Evolutionary conservation across 2,329 filamentous ascomycete species (phyloP), one percentile per base, ranked within the genome.

Genomic region (Fusarium neocosmosporiellum): DNA sequence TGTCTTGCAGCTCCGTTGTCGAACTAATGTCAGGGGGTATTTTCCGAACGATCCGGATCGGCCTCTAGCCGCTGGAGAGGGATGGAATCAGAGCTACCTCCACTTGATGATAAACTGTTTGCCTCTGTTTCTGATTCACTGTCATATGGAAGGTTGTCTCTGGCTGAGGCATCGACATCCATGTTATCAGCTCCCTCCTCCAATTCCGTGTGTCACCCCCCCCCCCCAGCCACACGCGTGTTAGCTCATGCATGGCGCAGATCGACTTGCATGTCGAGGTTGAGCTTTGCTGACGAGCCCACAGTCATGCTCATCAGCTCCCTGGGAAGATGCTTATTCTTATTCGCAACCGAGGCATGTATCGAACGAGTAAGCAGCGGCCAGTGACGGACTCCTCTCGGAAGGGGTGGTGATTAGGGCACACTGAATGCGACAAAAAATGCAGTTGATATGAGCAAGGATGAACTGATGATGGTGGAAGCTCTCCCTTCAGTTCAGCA

Each of bases 1-100:
- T 20, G 20, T 53, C 41, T 59, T 59, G 62, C 62, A 62, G 22
- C 46, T 62, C 46, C n/a, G 18, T 55, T 54, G n/a, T 65, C 29
- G 20, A 41, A 31, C 33, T 57, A 43, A 41, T 63, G 71, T 29
- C 64, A 69, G 72, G 64, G 67, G 43, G 64, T 71, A 63, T 69
- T 73, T 41, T 69, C 71, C 71, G 71, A 71, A 46, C 48, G 59
- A 74, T 58, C 71, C 71, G 71, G 67, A 63, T 74, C 67, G 57
- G 39, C 67, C 64, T 63, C 60, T 63, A 54, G 27, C 22, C 24
- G 33, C 29, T 63, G 24, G 67, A 20, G 31, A 54, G 64, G 27
- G 27, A 48, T 67, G n/a, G 27, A 36, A 33, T 22, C 46, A 33
- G 43, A 34, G 46, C 36, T 29, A 48, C 59, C 33, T 62, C 43